phyloP scores from a whole-genome alignment of 2,329 filamentous ascomycete genomes.

The Anthostomella pinea region DNA sequence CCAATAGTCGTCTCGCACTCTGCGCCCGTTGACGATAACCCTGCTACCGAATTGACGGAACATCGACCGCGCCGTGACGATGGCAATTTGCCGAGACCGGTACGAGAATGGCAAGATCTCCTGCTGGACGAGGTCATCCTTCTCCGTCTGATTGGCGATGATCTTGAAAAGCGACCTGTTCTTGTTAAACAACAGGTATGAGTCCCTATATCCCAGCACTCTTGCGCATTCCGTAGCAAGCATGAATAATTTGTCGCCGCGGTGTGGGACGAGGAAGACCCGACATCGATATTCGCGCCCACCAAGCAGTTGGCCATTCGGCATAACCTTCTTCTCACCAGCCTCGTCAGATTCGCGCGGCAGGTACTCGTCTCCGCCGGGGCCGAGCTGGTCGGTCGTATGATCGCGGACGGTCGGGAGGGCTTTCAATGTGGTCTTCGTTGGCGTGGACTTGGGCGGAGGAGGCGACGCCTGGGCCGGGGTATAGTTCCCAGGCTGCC shows the following conservation, averaged over 20 bases:
- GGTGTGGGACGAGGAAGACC: slow-evolving; percentile 87
- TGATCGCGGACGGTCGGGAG: slow-evolving; percentile 94
- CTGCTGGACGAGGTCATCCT: slow-evolving; percentile 92
- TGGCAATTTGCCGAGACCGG: slow-evolving; percentile 95
- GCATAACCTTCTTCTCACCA: slow-evolving; percentile 89
- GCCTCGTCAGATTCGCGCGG: slow-evolving; percentile 89
- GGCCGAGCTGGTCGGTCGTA: slow-evolving; percentile 89
- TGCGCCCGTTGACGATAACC: slow-evolving; percentile 82
- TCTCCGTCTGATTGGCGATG: slow-evolving; percentile 91
- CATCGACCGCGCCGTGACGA: slow-evolving; percentile 97
- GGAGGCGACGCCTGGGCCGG: slow-evolving; percentile 54
- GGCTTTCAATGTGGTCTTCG: slow-evolving; percentile 85
- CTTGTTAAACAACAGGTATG: slow-evolving; percentile 98
- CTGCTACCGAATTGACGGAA: slow-evolving; percentile 97
- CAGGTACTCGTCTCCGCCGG: slow-evolving; percentile 89
- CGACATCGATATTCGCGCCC: slow-evolving; percentile 86
- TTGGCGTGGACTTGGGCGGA: slow-evolving; percentile 76
- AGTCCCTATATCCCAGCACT: slow-evolving; percentile 90
- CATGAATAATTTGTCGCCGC: slow-evolving; percentile 96
- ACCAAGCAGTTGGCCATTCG: slow-evolving; percentile 77
- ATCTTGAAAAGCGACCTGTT: slow-evolving; percentile 97
- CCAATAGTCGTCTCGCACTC: slow-evolving; percentile 98
- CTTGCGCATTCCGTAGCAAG: slow-evolving; percentile 95
- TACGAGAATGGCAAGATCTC: slow-evolving; percentile 97
- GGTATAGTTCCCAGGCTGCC: slow-evolving; percentile 36